Evolutionary conservation across 2,329 filamentous ascomycete species (phyloP).

Genomic region (Rosellinia necatrix): DNA sequence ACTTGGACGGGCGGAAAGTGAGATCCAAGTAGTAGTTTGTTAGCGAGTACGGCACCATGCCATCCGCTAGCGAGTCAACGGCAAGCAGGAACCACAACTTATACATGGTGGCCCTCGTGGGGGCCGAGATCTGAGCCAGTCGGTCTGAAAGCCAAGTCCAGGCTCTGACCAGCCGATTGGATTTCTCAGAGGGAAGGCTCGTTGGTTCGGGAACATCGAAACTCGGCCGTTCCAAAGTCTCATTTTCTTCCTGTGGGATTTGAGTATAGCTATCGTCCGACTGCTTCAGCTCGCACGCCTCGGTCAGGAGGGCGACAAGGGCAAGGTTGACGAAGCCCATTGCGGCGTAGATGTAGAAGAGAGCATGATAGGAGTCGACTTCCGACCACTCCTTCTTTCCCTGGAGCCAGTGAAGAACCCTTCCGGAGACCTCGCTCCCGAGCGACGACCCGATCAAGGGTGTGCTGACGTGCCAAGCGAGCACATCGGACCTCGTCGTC

Average conservation of each 20-base stretch:
- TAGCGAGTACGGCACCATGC: conserved; percentile 63
- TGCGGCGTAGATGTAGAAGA: conserved; percentile 61
- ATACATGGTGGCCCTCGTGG: conserved; percentile 63
- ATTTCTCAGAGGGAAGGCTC: conserved; percentile 14
- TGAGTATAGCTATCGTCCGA: conserved; percentile 33
- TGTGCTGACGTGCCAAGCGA: conserved; percentile 67
- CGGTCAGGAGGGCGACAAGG: conserved; percentile 52
- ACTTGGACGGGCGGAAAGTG: conserved; percentile 60
- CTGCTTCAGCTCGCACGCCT: conserved; percentile 52
- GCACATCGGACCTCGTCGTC: conserved; percentile 62
- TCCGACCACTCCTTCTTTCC: conserved; percentile 53
- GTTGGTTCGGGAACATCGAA: conserved; percentile 1
- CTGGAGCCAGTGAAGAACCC: conserved; percentile 54
- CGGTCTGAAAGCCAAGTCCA: conserved; percentile 41
- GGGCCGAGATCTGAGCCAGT: conserved; percentile 60
- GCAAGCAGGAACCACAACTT: conserved; percentile 68
- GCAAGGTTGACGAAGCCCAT: conserved; percentile 59
- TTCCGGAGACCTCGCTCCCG: conserved; percentile 58
- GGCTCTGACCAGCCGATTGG: conserved; percentile 25
- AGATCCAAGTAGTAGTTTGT: conserved; percentile 63
- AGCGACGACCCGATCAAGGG: conserved; percentile 59
- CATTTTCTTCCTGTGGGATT: conserved; percentile 26
- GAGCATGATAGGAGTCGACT: conserved; percentile 57
- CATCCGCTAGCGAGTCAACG: conserved; percentile 68
- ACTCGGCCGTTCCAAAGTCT: conserved; percentile 3